phyloP scores from a whole-genome alignment of 768 basidiomycete genomes.

The Tylopilus plumbeoviolaceoides region DNA sequence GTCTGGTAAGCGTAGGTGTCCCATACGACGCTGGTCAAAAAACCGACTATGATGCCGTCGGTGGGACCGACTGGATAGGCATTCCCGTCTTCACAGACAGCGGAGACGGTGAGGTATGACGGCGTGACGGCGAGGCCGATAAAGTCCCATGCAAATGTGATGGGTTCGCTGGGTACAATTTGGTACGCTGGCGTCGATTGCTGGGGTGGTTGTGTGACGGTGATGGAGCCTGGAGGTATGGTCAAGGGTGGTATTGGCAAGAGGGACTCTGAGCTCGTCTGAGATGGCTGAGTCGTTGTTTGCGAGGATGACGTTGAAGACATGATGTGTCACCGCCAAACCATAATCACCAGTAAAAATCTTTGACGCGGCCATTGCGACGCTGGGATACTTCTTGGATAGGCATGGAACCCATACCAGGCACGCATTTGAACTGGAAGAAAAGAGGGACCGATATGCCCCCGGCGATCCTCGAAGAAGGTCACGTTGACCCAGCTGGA shows the following conservation, averaged over 20 bases:
- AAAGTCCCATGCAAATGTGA: constrained; percentile 93
- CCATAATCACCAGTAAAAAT: constrained; percentile 99
- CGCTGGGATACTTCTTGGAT: constrained; percentile 85
- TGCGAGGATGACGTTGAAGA: too few species aligned
- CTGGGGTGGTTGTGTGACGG: constrained; percentile 77
- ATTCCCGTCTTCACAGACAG: constrained; percentile 58
- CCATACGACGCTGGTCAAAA: constrained; percentile 51
- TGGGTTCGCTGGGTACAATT: constrained; percentile 64
- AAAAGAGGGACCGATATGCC: constrained; percentile 72
- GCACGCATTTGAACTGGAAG: constrained; percentile 83
- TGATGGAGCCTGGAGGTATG: constrained; percentile 59
- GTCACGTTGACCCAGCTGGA: constrained; percentile 62
- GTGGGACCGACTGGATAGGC: constrained; percentile 64
- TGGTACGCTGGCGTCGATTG: constrained; percentile 85
- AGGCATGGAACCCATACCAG: constrained; percentile 83
- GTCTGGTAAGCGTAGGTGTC: constrained; percentile 53
- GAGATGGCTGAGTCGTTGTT: too few species aligned
- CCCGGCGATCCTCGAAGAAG: constrained; percentile 79
- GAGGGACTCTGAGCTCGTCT: constrained; percentile 9
- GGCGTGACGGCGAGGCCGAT: constrained; percentile 70
- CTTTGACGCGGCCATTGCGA: constrained; percentile 88
- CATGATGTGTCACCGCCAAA: too few species aligned
- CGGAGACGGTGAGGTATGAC: constrained; percentile 51
- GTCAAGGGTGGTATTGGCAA: constrained; percentile 42
- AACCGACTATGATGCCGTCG: constrained; percentile 46